Percentiles rank a stretch among this genome's conserved stretches.
These are phyloP conservation scores for Lyophyllum atratum DNA, from an alignment of 768 basidiomycete species.

Conservation along the genomic window DNA sequence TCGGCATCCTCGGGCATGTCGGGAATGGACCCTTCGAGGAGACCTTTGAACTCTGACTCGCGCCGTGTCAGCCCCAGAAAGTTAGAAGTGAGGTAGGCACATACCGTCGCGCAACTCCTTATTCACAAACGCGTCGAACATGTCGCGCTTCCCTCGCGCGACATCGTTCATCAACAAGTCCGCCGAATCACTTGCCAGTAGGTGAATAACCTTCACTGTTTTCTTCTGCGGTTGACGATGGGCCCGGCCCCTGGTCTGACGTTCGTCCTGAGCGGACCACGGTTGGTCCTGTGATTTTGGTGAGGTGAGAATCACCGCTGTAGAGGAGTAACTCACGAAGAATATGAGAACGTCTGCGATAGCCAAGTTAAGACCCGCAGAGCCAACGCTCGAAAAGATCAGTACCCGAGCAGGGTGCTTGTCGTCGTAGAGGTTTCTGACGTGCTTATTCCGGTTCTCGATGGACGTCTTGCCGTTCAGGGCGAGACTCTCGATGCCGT, in stretches of 20 bases:
- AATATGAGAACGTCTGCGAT: slow-evolving; percentile 21
- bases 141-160: slow-evolving; percentile 12
- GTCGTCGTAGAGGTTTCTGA: slow-evolving; percentile 11
- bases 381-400: slow-evolving; percentile 24
- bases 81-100: background rate
- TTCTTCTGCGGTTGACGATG: slow-evolving; percentile 16
- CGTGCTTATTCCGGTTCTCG: slow-evolving; percentile 5
- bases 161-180: slow-evolving; percentile 14
- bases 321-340: slow-evolving; percentile 18
- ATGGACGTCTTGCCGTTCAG: slow-evolving; percentile 17
- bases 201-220: slow-evolving; percentile 5
- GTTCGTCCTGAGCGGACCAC: slow-evolving; percentile 18
- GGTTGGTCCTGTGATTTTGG: slow-evolving; percentile 14
- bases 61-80: background rate
- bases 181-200: slow-evolving; percentile 12
- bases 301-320: background rate
- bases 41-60: background rate
- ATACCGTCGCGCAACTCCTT: slow-evolving; percentile 11
- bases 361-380: slow-evolving; percentile 23
- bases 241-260: slow-evolving; percentile 14
- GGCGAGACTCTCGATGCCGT: background rate
- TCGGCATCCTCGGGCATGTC: no score
- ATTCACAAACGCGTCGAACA: slow-evolving; percentile 16
- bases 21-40: background rate
- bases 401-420: slow-evolving; percentile 8